These are phyloP conservation scores for Cryptosporidium muris DNA, from an alignment of 169 alveolate genomes.

Conservation along the genomic window DNA sequence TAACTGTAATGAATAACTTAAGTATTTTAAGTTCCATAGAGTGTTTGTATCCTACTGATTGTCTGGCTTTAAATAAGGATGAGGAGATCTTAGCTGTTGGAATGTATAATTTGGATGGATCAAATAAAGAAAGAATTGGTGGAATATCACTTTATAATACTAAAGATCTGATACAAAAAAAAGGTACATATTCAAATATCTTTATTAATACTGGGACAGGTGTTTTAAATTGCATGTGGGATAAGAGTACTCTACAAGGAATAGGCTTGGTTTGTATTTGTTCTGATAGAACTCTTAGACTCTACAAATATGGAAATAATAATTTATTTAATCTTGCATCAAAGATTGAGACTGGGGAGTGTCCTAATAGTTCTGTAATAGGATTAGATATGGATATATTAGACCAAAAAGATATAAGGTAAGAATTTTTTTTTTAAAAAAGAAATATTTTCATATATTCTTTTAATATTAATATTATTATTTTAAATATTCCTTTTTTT, in stretches of 20 bases:
- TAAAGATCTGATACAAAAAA: not conserved
- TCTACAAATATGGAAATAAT: not conserved
- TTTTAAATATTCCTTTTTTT: not conserved
- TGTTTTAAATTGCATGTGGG: conserved; percentile 61
- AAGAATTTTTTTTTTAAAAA: conserved; percentile 23
- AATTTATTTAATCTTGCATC: too few species aligned
- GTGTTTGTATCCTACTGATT: conserved; percentile 52
- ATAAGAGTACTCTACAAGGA: conserved; percentile 3
- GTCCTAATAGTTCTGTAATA: too few species aligned
- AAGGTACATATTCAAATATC: not conserved
- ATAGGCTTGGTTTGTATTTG: conserved; percentile 11
- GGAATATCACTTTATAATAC: conserved; percentile 32
- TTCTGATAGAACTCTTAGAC: conserved; percentile 37
- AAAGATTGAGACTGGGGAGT: too few species aligned
- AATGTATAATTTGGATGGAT: conserved; percentile 20
- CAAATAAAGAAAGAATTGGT: conserved; percentile 28
- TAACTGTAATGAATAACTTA: not conserved
- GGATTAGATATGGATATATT: not conserved
- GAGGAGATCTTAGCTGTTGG: conserved; percentile 41
- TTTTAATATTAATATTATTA: not conserved
- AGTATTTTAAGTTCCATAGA: not conserved
- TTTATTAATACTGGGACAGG: conserved; percentile 41
- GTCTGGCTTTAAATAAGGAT: conserved; percentile 17
- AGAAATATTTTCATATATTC: conserved; percentile 6
- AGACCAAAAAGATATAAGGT: conserved; percentile 35